Evolutionary conservation across 805 yeast genomes (phyloP).

Genomic region (Saccharomyces mikatae): DNA sequence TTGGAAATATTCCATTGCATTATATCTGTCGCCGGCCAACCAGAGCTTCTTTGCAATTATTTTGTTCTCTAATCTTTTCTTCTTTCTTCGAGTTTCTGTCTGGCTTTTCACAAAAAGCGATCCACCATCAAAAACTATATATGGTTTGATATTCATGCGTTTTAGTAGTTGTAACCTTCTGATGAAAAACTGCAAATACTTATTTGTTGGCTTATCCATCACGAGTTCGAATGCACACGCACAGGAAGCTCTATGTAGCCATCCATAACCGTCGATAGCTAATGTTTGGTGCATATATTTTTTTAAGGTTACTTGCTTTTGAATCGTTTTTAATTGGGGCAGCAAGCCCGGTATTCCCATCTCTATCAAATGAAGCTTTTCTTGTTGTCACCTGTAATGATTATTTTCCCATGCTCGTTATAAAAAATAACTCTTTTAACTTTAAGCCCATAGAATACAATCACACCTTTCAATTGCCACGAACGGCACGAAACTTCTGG

Average conservation of each 20-base stretch:
- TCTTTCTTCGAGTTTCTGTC: conserved; percentile 57
- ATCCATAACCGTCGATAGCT: conserved; percentile 89
- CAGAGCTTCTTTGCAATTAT: conserved; percentile 43
- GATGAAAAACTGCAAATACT: conserved; percentile 59
- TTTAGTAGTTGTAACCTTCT: conserved; percentile 57
- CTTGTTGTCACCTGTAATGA: background rate
- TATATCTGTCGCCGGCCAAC: conserved; percentile 40
- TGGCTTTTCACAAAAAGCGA: conserved; percentile 64
- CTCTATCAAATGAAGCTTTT: background rate
- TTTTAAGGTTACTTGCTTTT: conserved; percentile 45
- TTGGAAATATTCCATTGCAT: conserved; percentile 58
- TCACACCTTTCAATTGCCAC: background rate
- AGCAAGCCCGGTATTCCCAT: conserved; percentile 83
- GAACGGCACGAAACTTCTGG: background rate
- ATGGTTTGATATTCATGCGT: conserved; percentile 62
- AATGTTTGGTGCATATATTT: conserved; percentile 59
- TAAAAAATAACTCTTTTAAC: background rate
- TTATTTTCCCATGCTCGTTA: background rate
- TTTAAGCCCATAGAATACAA: background rate
- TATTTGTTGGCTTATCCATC: conserved; percentile 53
- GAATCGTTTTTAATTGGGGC: conserved; percentile 65
- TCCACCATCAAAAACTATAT: conserved; percentile 89
- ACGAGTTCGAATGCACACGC: conserved; percentile 78
- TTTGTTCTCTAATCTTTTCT: conserved; percentile 47
- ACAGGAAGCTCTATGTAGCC: conserved; percentile 83